Evolutionary conservation across 2,329 filamentous ascomycete genomes (phyloP), one percentile per base, ranked within the genome.

Genomic region (Mycogone perniciosa): DNA sequence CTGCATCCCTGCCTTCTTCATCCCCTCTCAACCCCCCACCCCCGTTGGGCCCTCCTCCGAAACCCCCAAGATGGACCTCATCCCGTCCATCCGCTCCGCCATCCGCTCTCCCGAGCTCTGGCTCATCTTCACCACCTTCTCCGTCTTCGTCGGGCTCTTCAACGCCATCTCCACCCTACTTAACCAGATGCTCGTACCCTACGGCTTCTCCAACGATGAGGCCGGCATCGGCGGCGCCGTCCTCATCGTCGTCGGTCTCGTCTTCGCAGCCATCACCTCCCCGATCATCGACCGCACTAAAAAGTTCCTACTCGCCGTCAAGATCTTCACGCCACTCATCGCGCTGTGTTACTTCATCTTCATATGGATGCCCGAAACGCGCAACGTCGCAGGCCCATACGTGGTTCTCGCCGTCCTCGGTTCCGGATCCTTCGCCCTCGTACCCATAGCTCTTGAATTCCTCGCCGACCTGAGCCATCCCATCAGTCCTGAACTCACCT

Each of bases 161-260:
- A 97, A 97, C 76, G 86, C 86, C 58, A 75, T 91, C 58, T 95
- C 90, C 45, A 87, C 87, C 2, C 80, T 97, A 1, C 77, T 97
- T 7, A 95, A 92, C 72, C 92, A 96, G 65, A 88, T 97, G 64
- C 80, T 97, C 56, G 74, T 81, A 37, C 93, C 93, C 0, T 92
- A 96, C 70, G 87, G 82, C 61, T 95, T 89, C 77, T 79, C 74
- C 53, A 86, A 95, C 65, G 85, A 86, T 57, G 79, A 96, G 50
- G 88, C 92, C 26, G 93, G 93, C 33, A 91, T 97, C 61, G 89
- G 85, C 8, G 93, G 93, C 56, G 93, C 88, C 1, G 69, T 97
- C 7, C 79, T 97, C 33, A 97, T 97, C 64, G 76, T 96, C 43
- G 88, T 93, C 48, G 93, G 93, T 7, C 81, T 99, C 1, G 76